Evolutionary conservation across 306 rosid species (phyloP).

Genomic region (Vigna trinervia): DNA sequence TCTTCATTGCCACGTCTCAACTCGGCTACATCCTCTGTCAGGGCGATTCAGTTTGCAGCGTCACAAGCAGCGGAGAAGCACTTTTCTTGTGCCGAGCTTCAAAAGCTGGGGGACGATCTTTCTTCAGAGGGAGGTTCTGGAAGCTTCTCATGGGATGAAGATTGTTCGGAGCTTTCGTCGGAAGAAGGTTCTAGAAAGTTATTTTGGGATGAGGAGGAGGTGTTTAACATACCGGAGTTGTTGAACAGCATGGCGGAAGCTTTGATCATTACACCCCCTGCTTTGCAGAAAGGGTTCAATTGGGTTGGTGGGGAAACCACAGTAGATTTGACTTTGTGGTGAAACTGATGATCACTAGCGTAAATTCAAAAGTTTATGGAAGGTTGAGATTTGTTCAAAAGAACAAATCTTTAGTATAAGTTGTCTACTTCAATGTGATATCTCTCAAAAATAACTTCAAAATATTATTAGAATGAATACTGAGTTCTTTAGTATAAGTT

Average conservation of each 20-base stretch:
- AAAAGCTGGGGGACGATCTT: not conserved
- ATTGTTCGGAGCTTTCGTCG: not conserved
- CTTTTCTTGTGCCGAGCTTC: not conserved
- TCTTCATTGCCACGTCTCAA: constrained; percentile 32
- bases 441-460: no score
- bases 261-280: constrained; percentile 55
- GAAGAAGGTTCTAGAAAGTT: constrained; percentile 21
- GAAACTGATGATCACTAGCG: not conserved
- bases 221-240: constrained; percentile 51
- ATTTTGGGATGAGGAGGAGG: constrained; percentile 58
- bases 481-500: no score
- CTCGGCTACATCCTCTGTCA: constrained; percentile 36
- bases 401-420: no score
- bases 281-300: constrained; percentile 53
- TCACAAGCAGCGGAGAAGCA: constrained; percentile 40
- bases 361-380: no score
- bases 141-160: not conserved
- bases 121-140: not conserved
- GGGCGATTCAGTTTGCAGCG: constrained; percentile 49
- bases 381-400: no score
- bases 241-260: constrained; percentile 58
- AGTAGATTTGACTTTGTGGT: constrained; percentile 50
- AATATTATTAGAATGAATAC: no score
- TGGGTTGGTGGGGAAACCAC: constrained; percentile 51
- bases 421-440: no score